Conservation (phyloP, 2,329 filamentous ascomycete genomes). For the Apiospora hydei region DNA sequence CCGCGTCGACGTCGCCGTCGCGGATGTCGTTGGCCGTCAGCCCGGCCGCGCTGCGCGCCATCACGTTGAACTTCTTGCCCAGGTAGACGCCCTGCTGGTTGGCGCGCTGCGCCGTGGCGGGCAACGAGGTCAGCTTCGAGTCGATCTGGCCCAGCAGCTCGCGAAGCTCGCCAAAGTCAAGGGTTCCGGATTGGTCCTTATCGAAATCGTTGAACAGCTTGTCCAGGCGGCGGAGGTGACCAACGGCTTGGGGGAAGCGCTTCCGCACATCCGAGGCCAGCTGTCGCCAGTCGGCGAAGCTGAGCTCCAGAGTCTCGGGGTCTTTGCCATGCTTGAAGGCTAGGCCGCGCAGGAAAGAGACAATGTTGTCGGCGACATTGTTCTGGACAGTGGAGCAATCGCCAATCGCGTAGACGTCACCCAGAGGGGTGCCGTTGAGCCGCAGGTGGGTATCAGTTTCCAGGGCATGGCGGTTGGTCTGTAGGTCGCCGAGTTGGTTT, state of each 20-base stretch:
- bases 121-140: constrained; percentile 89
- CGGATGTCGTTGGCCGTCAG: constrained; percentile 80
- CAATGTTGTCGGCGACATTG: constrained; percentile 90
- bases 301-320: constrained; percentile 85
- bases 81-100: constrained; percentile 96
- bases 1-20: constrained; percentile 90
- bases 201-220: constrained; percentile 92
- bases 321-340: constrained; percentile 93
- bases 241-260: constrained; percentile 88
- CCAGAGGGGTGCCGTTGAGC: constrained; percentile 84
- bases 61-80: constrained; percentile 90
- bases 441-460: constrained; percentile 95
- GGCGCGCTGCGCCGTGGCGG: constrained; percentile 93
- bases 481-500: constrained; percentile 74
- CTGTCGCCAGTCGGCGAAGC: constrained; percentile 86
- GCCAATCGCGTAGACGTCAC: constrained; percentile 95
- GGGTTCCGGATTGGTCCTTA: constrained; percentile 88
- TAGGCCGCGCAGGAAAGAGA: constrained; percentile 86
- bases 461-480: constrained; percentile 89
- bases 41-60: constrained; percentile 79
- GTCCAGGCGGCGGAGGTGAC: constrained; percentile 88
- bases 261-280: constrained; percentile 85
- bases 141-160: constrained; percentile 93
- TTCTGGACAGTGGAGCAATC: constrained; percentile 98
- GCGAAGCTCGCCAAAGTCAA: constrained; percentile 91